phyloP scores from a whole-genome alignment of 208 protist genomes.

The Trypanosoma congolense region DNA sequence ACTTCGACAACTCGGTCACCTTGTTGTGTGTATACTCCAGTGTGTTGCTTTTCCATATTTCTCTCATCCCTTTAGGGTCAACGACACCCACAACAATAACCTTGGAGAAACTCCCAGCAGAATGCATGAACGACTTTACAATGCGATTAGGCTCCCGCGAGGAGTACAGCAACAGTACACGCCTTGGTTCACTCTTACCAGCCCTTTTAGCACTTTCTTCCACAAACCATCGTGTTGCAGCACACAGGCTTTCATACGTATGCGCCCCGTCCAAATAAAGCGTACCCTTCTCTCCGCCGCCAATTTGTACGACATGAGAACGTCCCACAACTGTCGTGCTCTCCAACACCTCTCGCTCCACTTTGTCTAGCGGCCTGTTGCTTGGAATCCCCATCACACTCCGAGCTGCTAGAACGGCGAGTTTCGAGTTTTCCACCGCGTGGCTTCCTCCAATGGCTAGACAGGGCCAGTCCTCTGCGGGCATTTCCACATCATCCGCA shows the following conservation, averaged over 20 bases:
- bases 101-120: conserved; percentile 53
- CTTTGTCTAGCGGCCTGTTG: conserved; percentile 49
- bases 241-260: conserved; percentile 71
- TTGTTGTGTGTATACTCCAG: conserved; percentile 28
- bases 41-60: not conserved
- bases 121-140: conserved; percentile 75
- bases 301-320: conserved; percentile 58
- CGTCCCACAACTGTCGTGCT: conserved; percentile 68
- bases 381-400: conserved; percentile 52
- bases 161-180: conserved; percentile 77
- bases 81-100: conserved; percentile 52
- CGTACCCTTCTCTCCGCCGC: conserved; percentile 30
- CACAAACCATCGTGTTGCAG: conserved; percentile 76
- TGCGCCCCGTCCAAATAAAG: conserved; percentile 88
- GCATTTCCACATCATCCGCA: conserved; percentile 55
- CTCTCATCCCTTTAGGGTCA: conserved; percentile 32
- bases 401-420: conserved; percentile 69
- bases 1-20: conserved; percentile 34
- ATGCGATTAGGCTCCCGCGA: conserved; percentile 58
- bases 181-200: conserved; percentile 32
- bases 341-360: conserved; percentile 52
- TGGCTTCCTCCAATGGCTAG: conserved; percentile 74
- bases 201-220: conserved; percentile 43
- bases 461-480: conserved; percentile 58
- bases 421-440: conserved; percentile 79